Percentiles rank a stretch among this genome's conserved stretches.
Evolutionary conservation across 2,329 filamentous ascomycete genomes (phyloP).

Genomic region (Rutstroemia sp.): DNA sequence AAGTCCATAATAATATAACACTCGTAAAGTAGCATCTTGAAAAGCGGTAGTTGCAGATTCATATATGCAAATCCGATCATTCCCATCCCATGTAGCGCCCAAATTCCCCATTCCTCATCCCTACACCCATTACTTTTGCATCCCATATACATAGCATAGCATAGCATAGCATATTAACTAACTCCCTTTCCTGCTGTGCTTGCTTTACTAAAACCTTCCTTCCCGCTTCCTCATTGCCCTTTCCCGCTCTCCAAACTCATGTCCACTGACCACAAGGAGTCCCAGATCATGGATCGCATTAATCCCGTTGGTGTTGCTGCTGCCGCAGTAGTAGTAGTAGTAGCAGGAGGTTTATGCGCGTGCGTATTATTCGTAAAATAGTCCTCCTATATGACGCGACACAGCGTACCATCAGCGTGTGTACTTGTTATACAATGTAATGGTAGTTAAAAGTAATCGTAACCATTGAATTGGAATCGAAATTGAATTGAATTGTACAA

Average conservation of each 20-base stretch:
- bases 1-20: too few species aligned
- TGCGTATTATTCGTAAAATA: background rate
- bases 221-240: background rate
- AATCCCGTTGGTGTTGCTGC: slow-evolving; percentile 22
- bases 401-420: slow-evolving; percentile 20
- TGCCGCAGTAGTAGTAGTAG: slow-evolving; percentile 6
- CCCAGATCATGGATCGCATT: slow-evolving; percentile 49
- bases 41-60: too few species aligned
- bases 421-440: background rate
- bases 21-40: too few species aligned
- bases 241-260: slow-evolving; percentile 44
- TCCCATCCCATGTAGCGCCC: background rate
- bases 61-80: background rate
- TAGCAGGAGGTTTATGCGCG: background rate
- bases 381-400: slow-evolving; percentile 13
- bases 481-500: background rate
- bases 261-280: slow-evolving; percentile 54
- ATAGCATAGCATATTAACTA: background rate
- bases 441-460: background rate
- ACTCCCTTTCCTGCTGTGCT: background rate
- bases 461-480: background rate
- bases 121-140: background rate
- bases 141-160: background rate
- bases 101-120: background rate
- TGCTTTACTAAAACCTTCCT: background rate